phyloP scores from a whole-genome alignment of 208 protist genomes.

The Vickermania ingenoplastis region DNA sequence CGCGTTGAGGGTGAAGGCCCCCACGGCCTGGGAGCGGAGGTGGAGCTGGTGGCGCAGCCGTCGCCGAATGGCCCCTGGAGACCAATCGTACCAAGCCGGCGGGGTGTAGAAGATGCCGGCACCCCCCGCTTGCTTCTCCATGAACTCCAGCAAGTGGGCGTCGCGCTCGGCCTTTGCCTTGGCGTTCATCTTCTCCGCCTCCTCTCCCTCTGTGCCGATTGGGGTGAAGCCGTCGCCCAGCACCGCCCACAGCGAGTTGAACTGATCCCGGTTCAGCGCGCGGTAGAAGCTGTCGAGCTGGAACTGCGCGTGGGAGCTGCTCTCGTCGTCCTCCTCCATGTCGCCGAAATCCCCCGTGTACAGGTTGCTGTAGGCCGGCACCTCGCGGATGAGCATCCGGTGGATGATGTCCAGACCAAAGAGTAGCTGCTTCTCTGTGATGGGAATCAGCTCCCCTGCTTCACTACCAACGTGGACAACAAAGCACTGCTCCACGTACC shows the following conservation, averaged over 20 bases:
- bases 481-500: conserved; percentile 80
- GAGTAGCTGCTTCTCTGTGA: conserved; percentile 71
- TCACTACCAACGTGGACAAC: conserved; percentile 70
- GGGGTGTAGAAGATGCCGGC: conserved; percentile 25
- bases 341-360: neutral
- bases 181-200: conserved; percentile 26
- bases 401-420: conserved; percentile 70
- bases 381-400: conserved; percentile 45
- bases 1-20: conserved; percentile 48
- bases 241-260: conserved; percentile 57
- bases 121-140: neutral
- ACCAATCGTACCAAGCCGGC: conserved; percentile 75
- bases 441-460: conserved; percentile 61
- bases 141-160: neutral
- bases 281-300: conserved; percentile 59
- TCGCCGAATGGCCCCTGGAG: conserved; percentile 39
- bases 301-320: conserved; percentile 32
- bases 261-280: conserved; percentile 72
- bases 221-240: conserved; percentile 58
- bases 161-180: conserved; percentile 8
- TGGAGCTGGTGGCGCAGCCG: conserved; percentile 56
- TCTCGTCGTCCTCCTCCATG: conserved; percentile 11
- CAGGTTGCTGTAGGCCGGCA: conserved; percentile 13
- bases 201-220: conserved; percentile 55
- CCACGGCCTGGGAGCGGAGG: conserved; percentile 46